Evolutionary conservation across 2,329 filamentous ascomycete species (phyloP).

Genomic region (Aureobasidium sp.): DNA sequence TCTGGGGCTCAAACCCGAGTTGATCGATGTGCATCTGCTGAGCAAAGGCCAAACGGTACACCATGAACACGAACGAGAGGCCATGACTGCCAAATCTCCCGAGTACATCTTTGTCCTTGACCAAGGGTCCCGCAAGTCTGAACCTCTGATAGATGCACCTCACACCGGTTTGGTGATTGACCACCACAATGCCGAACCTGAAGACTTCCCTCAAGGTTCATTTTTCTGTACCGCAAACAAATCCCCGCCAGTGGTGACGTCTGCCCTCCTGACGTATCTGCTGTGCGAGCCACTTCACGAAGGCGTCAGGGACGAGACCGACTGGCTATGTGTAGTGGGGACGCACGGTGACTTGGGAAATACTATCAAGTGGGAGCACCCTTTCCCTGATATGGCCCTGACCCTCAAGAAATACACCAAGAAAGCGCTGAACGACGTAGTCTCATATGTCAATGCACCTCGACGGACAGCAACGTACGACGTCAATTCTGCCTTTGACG

Average conservation of each 20-base stretch:
- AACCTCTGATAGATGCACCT: slow-evolving; percentile 45
- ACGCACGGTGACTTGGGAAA: slow-evolving; percentile 62
- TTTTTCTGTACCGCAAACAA: slow-evolving; percentile 56
- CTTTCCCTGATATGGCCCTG: slow-evolving; percentile 58
- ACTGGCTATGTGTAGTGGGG: slow-evolving; percentile 58
- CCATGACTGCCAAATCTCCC: slow-evolving; percentile 46
- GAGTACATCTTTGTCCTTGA: slow-evolving; percentile 58
- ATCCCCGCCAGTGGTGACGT: slow-evolving; percentile 59
- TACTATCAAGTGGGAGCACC: slow-evolving; percentile 56
- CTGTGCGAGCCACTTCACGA: slow-evolving; percentile 54
- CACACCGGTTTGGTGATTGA: slow-evolving; percentile 56
- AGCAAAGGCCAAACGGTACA: slow-evolving; percentile 55
- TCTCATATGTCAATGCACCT: slow-evolving; percentile 59
- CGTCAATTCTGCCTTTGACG: slow-evolving; percentile 55
- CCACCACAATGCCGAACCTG: slow-evolving; percentile 52
- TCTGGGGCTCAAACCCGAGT: slow-evolving; percentile 48
- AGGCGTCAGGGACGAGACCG: slow-evolving; percentile 43
- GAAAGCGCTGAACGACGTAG: slow-evolving; percentile 55
- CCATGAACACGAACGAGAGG: slow-evolving; percentile 44
- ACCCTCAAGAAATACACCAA: slow-evolving; percentile 56
- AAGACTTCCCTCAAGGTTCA: slow-evolving; percentile 51
- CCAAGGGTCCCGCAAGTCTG: slow-evolving; percentile 53
- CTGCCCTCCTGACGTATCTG: slow-evolving; percentile 56
- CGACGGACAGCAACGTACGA: slow-evolving; percentile 55
- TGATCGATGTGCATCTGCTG: slow-evolving; percentile 54